Base-by-base conservation (phyloP, 192 early-diverging fungal species). In the Geranomyces variabilis region DNA sequence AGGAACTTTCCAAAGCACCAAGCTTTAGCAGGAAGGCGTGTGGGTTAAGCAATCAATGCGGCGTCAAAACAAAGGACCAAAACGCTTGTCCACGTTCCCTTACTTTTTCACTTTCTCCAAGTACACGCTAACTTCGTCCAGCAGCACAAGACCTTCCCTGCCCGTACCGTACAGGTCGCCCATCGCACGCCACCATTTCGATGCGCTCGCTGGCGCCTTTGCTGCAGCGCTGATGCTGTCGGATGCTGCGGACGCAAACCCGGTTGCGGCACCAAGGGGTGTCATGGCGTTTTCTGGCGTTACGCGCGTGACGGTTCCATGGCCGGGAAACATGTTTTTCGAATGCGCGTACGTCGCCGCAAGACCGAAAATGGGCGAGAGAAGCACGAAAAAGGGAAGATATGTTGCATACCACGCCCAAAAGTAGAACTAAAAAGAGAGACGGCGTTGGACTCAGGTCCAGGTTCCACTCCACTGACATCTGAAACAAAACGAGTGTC, bases 91-190 rank as follows among this genome's bases (percentile, higher is more conserved):
- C 33, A 43, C 13, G 21, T 22, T 1, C 8, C 66, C 70, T n/a
- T 53, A 72, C 70, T 72, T 72, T 56, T 65, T 72, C 24, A 72
- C 30, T 48, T 72, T 72, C 29, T 72, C 70, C 62, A 72, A 30
- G 9, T n/a, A 28, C 22, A 51, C 63, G 41, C 70, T 65, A 17
- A 30, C 44, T 26, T 48, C 70, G 21, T 56, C 70, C 60, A 65
- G 21, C 5, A 72, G 28, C 15, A 61, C 70, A 45, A 65, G 21
- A 0, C 70, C 70, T n/a, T 65, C 70, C 29, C 62, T 13, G 9
- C 63, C 69, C 1, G 57, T 43, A 19, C 69, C 70, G 41, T 72
- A 72, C 47, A 64, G 17, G 26, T 72, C 70, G 15, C 70, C 70
- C 17, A 72, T 12, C 6, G 69, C 69, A 31, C 36, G 63, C 69